A percentile compares a stretch with the other conserved stretches of the same genome.
Conservation (phyloP, 257 asterid genomes). For the Solanum boliviense region DNA sequence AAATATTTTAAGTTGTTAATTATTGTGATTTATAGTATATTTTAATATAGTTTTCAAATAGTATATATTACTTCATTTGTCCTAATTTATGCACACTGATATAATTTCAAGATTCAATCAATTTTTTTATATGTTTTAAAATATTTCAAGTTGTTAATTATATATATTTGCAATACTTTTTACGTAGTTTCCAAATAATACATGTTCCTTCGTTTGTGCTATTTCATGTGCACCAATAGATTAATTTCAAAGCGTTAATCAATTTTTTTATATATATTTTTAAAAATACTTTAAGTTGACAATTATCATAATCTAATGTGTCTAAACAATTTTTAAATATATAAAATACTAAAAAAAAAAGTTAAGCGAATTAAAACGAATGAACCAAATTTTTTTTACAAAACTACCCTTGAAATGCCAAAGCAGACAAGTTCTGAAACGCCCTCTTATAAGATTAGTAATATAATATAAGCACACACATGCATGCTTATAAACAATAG, state of each 20-base stretch:
- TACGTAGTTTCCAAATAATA: no score
- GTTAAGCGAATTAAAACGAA: no score
- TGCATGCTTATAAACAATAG: neutral
- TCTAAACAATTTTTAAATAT: no score
- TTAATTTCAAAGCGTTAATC: neutral
- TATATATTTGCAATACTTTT: no score
- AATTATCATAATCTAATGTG: no score
- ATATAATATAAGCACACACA: neutral
- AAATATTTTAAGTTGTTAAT: neutral
- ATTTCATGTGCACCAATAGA: neutral
- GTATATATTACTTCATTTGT: neutral
- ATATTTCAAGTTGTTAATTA: neutral
- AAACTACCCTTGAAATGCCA: neutral
- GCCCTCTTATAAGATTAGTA: neutral
- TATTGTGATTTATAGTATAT: neutral
- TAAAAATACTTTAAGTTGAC: no score
- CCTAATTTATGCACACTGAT: neutral
- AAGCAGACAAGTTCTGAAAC: neutral
- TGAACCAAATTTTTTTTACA: neutral
- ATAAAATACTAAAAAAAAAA: no score
- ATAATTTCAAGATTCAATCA: neutral
- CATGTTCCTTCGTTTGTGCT: neutral
- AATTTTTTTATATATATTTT: no score
- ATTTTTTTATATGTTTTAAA: no score
- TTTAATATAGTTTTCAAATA: no score